Conservation (phyloP, 176 grass and related monocot genomes). For the Cymbopogon citratus region DNA sequence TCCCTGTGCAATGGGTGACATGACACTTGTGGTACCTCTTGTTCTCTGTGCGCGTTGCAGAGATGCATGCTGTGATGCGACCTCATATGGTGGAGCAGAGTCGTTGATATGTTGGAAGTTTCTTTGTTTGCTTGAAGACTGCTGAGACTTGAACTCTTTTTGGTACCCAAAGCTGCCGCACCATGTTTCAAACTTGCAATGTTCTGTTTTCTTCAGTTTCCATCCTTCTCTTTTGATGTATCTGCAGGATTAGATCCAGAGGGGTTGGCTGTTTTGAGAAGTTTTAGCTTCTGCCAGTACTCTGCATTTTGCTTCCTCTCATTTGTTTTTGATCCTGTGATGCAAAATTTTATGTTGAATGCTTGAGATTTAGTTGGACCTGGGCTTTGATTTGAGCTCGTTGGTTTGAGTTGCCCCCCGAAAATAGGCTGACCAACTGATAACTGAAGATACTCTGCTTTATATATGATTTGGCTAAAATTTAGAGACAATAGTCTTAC, state of each 20-base stretch:
- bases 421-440: constrained; percentile 19
- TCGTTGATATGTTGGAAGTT: not conserved
- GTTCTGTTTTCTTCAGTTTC: not conserved
- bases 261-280: not conserved
- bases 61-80: not conserved
- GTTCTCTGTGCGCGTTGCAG: not conserved
- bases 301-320: not conserved
- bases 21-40: not conserved
- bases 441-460: not conserved
- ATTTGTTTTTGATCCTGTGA: not conserved
- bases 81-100: too few species aligned
- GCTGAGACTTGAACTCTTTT: not conserved
- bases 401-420: not conserved
- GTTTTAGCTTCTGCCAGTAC: not conserved
- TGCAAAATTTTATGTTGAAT: not conserved
- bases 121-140: not conserved
- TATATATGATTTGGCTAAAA: constrained; percentile 4
- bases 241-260: not conserved
- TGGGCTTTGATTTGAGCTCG: constrained; percentile 5
- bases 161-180: not conserved
- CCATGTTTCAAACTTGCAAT: not conserved
- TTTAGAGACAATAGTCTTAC: not conserved
- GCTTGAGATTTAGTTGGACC: not conserved
- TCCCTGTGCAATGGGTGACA: not conserved
- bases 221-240: not conserved